These are phyloP conservation scores for Carallia brachiata DNA, from an alignment of 345 rosid species.

Conservation along the genomic window DNA sequence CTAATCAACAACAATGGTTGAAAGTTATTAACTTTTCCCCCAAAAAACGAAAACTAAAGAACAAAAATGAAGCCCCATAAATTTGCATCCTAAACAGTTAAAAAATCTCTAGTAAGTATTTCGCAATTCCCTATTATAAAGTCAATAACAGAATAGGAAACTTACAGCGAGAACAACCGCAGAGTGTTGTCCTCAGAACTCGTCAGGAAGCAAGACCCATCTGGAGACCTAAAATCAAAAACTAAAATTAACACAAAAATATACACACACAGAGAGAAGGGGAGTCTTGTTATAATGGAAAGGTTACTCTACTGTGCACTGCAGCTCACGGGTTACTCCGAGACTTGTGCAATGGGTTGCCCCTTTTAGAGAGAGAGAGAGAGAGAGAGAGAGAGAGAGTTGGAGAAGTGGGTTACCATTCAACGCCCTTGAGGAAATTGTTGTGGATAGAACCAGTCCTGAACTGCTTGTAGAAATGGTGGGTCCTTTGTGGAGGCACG, in stretches of 20 bases:
- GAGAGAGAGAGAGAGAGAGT: background rate
- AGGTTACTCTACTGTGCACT: no score
- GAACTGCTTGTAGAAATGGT: slow-evolving; percentile 72
- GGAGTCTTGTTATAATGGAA: background rate
- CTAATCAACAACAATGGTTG: slow-evolving; percentile 28
- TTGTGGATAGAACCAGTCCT: slow-evolving; percentile 53
- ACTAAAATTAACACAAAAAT: background rate
- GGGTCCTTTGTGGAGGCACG: slow-evolving; percentile 57
- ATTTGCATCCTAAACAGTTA: background rate
- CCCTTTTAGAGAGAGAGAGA: background rate
- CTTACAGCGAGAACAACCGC: slow-evolving; percentile 69
- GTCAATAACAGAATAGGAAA: background rate
- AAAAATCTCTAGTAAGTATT: background rate
- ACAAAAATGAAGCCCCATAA: background rate
- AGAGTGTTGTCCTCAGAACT: slow-evolving; percentile 80
- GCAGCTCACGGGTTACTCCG: no score
- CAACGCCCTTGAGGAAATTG: slow-evolving; percentile 86
- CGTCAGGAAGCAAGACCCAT: slow-evolving; percentile 81
- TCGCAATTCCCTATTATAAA: background rate
- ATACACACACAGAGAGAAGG: background rate
- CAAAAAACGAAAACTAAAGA: background rate
- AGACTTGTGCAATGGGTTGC: no score
- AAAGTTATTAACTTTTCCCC: background rate
- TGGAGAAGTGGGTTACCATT: slow-evolving; percentile 43
- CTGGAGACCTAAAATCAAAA: slow-evolving; percentile 75